These are phyloP conservation scores for Lodderomyces jiufengensis DNA, from an alignment of 1,139 yeast genomes.

Conservation along the genomic window DNA sequence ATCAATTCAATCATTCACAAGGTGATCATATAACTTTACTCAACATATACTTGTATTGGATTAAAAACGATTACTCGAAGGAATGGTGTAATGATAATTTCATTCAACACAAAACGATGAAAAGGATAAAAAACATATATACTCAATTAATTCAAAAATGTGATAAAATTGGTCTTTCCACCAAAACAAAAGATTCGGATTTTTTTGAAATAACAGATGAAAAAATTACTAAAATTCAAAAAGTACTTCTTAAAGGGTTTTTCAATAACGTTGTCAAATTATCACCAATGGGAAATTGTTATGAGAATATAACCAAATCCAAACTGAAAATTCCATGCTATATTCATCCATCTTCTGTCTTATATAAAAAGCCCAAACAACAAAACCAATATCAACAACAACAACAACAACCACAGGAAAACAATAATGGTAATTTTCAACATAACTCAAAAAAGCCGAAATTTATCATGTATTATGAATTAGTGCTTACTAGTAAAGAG, in stretches of 20 bases:
- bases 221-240: slow-evolving; percentile 43
- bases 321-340: slow-evolving; percentile 40
- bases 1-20: slow-evolving; percentile 34
- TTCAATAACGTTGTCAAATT: slow-evolving; percentile 76
- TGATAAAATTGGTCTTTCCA: slow-evolving; percentile 49
- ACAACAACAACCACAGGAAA: too few species aligned
- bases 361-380: slow-evolving; percentile 47
- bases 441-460: slow-evolving; percentile 45
- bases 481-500: slow-evolving; percentile 83
- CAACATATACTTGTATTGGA: slow-evolving; percentile 77
- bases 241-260: slow-evolving; percentile 75
- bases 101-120: slow-evolving; percentile 69
- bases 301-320: slow-evolving; percentile 47
- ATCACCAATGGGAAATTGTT: slow-evolving; percentile 69
- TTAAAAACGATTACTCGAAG: slow-evolving; percentile 55
- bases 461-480: slow-evolving; percentile 72
- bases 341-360: slow-evolving; percentile 79
- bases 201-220: slow-evolving; percentile 15
- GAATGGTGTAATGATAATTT: slow-evolving; percentile 89
- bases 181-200: slow-evolving; percentile 15
- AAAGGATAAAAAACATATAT: slow-evolving; percentile 67
- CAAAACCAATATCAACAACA: too few species aligned
- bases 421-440: too few species aligned
- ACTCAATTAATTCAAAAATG: slow-evolving; percentile 68
- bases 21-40: slow-evolving; percentile 79